Conservation (phyloP, 2,329 filamentous ascomycete species). For the Penicillium frequentans region DNA sequence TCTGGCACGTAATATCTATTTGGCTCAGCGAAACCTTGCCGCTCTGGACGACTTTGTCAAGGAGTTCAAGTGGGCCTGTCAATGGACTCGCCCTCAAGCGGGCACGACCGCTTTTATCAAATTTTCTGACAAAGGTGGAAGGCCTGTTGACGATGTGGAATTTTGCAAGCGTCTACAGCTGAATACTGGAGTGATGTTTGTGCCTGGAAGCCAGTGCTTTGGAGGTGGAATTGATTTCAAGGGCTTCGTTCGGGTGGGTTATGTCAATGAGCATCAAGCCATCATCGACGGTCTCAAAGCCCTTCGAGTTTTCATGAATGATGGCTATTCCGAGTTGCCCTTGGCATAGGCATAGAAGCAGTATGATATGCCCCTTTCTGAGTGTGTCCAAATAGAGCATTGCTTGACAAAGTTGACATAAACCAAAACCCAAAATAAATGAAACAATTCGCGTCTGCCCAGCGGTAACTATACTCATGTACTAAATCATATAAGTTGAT, state of each 20-base stretch:
- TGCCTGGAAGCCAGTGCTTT: slow-evolving; percentile 74
- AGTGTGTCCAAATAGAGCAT: too few species aligned
- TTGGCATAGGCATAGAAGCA: neutral
- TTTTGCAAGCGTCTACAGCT: slow-evolving; percentile 70
- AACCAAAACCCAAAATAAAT: too few species aligned
- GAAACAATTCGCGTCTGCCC: too few species aligned
- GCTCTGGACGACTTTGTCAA: slow-evolving; percentile 67
- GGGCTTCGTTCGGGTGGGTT: slow-evolving; percentile 77
- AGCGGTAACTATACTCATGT: too few species aligned
- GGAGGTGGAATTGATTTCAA: slow-evolving; percentile 65
- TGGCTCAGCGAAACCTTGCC: slow-evolving; percentile 67
- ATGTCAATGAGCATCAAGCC: slow-evolving; percentile 68
- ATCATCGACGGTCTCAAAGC: slow-evolving; percentile 64
- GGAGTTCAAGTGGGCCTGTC: slow-evolving; percentile 61
- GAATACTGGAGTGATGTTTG: slow-evolving; percentile 69
- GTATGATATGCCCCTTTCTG: too few species aligned
- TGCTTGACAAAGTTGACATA: too few species aligned
- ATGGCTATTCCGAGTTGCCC: slow-evolving; percentile 55
- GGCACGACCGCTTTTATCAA: slow-evolving; percentile 78
- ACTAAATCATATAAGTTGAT: too few species aligned
- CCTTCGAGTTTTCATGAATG: slow-evolving; percentile 55
- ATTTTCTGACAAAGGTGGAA: slow-evolving; percentile 60
- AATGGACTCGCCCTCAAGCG: slow-evolving; percentile 72
- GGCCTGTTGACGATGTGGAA: slow-evolving; percentile 67
- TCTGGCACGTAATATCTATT: slow-evolving; percentile 61